Evolutionary conservation across 2,329 filamentous ascomycete species (phyloP).

Genomic region (Xenoacremonium recifei): DNA sequence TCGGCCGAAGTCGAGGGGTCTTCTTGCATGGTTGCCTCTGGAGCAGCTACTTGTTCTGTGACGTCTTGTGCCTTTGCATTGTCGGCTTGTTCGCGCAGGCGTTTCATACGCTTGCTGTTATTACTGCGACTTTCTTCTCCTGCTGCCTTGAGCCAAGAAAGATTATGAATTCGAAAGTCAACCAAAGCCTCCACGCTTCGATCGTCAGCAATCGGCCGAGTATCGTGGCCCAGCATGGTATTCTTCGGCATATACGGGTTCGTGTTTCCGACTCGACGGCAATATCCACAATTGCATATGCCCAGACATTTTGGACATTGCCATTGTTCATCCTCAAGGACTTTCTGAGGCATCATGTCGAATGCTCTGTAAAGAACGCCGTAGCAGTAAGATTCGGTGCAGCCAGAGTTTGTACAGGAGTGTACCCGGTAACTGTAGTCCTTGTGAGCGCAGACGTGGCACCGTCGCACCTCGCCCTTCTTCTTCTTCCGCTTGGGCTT

Average conservation of each 20-base stretch:
- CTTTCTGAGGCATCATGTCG: conserved; percentile 79
- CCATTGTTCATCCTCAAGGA: conserved; percentile 82
- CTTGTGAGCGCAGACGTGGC: conserved; percentile 80
- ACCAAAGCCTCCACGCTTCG: conserved; percentile 88
- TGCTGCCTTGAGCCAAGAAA: conserved; percentile 70
- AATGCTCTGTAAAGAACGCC: conserved; percentile 90
- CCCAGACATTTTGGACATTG: conserved; percentile 82
- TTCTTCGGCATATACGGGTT: conserved; percentile 82
- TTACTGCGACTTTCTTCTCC: conserved; percentile 58
- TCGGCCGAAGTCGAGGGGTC: conserved; percentile 6
- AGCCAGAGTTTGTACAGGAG: conserved; percentile 68
- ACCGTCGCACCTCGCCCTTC: conserved; percentile 56
- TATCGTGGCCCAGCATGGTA: conserved; percentile 87
- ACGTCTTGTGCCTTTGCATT: conserved; percentile 54
- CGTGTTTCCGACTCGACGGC: conserved; percentile 65
- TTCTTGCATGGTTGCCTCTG: conserved; percentile 20
- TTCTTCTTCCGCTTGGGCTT: conserved; percentile 57
- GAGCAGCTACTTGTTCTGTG: conserved; percentile 28
- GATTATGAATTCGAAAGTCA: conserved; percentile 86
- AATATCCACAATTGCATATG: conserved; percentile 84
- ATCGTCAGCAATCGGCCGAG: conserved; percentile 83
- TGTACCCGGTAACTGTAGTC: conserved; percentile 85
- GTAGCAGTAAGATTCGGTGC: conserved; percentile 81
- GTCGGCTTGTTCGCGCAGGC: conserved; percentile 54
- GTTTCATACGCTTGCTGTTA: conserved; percentile 56